phyloP scores from a whole-genome alignment of 2,329 filamentous ascomycete species.

The Penicillium sp. region DNA sequence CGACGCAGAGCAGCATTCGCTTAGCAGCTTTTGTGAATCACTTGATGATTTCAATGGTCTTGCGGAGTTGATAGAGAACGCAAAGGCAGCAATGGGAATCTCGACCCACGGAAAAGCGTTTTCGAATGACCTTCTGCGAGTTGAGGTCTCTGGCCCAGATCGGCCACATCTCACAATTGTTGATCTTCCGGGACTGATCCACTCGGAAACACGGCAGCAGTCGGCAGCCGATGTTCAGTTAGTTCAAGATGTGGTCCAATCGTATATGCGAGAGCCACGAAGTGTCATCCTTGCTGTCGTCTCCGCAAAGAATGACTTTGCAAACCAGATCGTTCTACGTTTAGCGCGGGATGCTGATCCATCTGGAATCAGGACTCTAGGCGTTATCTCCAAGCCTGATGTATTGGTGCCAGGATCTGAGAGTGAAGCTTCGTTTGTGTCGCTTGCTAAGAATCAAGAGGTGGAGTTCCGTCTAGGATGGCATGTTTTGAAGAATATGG shows the following conservation, averaged over 20 bases:
- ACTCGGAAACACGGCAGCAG: slow-evolving; percentile 56
- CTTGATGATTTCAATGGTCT: slow-evolving; percentile 21
- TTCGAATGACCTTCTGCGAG: slow-evolving; percentile 55
- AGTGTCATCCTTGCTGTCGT: slow-evolving; percentile 52
- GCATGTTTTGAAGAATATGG: slow-evolving; percentile 50
- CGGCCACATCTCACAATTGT: slow-evolving; percentile 62
- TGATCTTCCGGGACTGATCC: slow-evolving; percentile 61
- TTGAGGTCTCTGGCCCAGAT: slow-evolving; percentile 60
- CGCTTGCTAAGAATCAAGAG: slow-evolving; percentile 46
- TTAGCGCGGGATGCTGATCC: slow-evolving; percentile 37
- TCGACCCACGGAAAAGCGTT: slow-evolving; percentile 27
- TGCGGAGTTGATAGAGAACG: slow-evolving; percentile 23
- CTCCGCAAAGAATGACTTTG: slow-evolving; percentile 44
- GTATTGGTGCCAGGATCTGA: slow-evolving; percentile 37
- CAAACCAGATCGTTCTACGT: slow-evolving; percentile 44
- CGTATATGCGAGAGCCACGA: slow-evolving; percentile 44
- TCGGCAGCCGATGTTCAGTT: slow-evolving; percentile 55
- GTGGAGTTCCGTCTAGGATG: slow-evolving; percentile 49
- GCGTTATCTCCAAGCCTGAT: slow-evolving; percentile 52
- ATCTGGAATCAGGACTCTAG: slow-evolving; percentile 39
- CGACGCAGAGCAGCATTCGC: slow-evolving; percentile 14
- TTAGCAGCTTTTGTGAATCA: slow-evolving; percentile 9
- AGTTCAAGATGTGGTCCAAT: slow-evolving; percentile 49
- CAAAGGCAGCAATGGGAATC: slow-evolving; percentile 27
- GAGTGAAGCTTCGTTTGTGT: slow-evolving; percentile 37